Conservation (phyloP, 805 yeast genomes). For the Myxozyma vanderwaltii region DNA sequence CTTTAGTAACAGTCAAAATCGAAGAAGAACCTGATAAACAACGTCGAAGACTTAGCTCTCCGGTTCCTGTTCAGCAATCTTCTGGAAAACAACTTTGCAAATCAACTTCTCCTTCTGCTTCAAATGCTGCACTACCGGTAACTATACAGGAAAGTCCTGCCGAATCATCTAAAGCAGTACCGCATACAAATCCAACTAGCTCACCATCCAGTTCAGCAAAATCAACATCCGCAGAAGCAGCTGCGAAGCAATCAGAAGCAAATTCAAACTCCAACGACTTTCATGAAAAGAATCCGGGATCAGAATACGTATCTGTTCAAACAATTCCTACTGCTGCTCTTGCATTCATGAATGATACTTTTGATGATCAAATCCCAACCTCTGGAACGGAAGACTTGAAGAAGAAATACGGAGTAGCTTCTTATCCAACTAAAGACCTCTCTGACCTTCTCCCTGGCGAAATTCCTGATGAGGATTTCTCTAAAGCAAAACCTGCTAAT, state of each 20-base stretch:
- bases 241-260: neutral
- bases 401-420: conserved; percentile 79
- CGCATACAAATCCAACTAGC: neutral
- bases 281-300: conserved; percentile 24
- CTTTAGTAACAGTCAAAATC: neutral
- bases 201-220: neutral
- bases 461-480: conserved; percentile 83
- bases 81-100: neutral
- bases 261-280: neutral
- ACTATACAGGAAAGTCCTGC: neutral
- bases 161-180: no score
- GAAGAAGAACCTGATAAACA: conserved; percentile 2
- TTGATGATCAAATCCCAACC: conserved; percentile 47
- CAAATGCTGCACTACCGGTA: neutral
- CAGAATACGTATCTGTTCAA: conserved; percentile 32
- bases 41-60: neutral
- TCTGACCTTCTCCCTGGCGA: conserved; percentile 79
- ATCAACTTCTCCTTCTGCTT: neutral
- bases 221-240: neutral
- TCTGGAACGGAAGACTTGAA: conserved; percentile 76
- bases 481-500: conserved; percentile 78
- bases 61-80: neutral
- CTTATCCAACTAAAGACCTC: conserved; percentile 82
- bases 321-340: conserved; percentile 31
- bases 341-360: conserved; percentile 19